These are phyloP conservation scores for Colletotrichum neosansevieriae DNA, from an alignment of 2,329 filamentous ascomycete genomes.

Conservation along the genomic window DNA sequence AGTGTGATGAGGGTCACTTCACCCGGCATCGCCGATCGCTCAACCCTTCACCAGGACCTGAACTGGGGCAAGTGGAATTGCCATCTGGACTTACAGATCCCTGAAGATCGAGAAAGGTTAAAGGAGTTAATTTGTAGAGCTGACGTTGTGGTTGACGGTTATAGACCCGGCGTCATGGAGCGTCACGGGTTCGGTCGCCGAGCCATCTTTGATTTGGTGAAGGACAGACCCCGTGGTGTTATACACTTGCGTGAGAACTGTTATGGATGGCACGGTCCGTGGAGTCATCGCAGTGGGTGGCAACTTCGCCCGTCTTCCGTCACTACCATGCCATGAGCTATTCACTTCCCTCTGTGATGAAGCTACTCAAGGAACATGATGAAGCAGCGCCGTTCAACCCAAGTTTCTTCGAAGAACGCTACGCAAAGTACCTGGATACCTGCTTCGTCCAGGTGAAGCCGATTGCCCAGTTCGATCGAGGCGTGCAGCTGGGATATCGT, in stretches of 20 bases:
- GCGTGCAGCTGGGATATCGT: too few relatives aligned
- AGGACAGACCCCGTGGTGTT: conserved; percentile 43
- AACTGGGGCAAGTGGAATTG: conserved; percentile 63
- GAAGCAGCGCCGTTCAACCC: too few relatives aligned
- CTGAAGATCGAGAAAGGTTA: conserved; percentile 10
- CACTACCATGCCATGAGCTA: too few relatives aligned
- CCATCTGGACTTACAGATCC: conserved; percentile 54
- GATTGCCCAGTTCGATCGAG: too few relatives aligned
- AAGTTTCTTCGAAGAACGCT: too few relatives aligned
- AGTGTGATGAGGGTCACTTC: conserved; percentile 58
- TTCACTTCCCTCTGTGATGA: too few relatives aligned
- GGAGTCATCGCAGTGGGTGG: conserved; percentile 61
- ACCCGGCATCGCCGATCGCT: conserved; percentile 54
- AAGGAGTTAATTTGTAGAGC: conserved; percentile 56
- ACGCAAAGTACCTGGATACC: too few relatives aligned
- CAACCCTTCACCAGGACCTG: conserved; percentile 56
- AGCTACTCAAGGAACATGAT: too few relatives aligned
- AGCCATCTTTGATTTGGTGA: conserved; percentile 54
- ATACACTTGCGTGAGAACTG: conserved; percentile 65
- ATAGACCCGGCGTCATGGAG: conserved; percentile 60
- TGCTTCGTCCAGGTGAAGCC: too few relatives aligned
- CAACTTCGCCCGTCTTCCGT: conserved; percentile 54
- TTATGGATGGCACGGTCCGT: conserved; percentile 64
- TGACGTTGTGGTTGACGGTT: conserved; percentile 63
- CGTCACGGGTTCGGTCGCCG: conserved; percentile 58